phyloP scores from a whole-genome alignment of 2,329 filamentous ascomycete genomes.

The Exophiala sideris region DNA sequence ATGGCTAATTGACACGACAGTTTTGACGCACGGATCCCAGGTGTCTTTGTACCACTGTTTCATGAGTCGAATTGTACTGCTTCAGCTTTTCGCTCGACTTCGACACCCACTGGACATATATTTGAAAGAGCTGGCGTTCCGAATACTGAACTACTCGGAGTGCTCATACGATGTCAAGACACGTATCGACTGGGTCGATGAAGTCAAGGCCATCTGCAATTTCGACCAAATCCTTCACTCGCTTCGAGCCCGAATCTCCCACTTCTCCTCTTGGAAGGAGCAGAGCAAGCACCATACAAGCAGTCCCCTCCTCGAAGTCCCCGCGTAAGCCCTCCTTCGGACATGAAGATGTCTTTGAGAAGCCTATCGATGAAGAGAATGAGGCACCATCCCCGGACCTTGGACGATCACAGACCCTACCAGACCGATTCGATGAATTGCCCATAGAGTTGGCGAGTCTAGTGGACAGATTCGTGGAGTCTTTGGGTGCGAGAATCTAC shows the following conservation, averaged over 20 bases:
- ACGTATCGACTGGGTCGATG: conserved; percentile 20
- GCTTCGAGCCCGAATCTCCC: conserved; percentile 31
- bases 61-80: background rate
- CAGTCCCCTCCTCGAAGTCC: conserved; percentile 21
- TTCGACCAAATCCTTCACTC: conserved; percentile 40
- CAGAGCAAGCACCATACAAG: conserved; percentile 28
- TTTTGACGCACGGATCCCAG: conserved; percentile 19
- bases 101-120: too few relatives aligned
- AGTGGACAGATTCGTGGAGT: conserved; percentile 90
- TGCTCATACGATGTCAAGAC: conserved; percentile 34
- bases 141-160: background rate
- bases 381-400: conserved; percentile 30
- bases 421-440: conserved; percentile 78
- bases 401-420: conserved; percentile 36
- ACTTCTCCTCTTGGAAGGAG: conserved; percentile 26
- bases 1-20: background rate
- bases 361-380: conserved; percentile 33
- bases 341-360: conserved; percentile 45
- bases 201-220: conserved; percentile 33
- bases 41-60: conserved; percentile 25
- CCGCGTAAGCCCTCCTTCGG: conserved; percentile 23
- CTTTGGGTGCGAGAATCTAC: conserved; percentile 81
- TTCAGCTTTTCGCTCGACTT: background rate
- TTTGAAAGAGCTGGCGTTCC: too few relatives aligned
- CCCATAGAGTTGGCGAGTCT: conserved; percentile 90